A percentile compares a stretch with the other conserved stretches of the same genome.
Evolutionary conservation across 2,329 filamentous ascomycete genomes (phyloP).

Genomic region (Trichophyton rubrum): DNA sequence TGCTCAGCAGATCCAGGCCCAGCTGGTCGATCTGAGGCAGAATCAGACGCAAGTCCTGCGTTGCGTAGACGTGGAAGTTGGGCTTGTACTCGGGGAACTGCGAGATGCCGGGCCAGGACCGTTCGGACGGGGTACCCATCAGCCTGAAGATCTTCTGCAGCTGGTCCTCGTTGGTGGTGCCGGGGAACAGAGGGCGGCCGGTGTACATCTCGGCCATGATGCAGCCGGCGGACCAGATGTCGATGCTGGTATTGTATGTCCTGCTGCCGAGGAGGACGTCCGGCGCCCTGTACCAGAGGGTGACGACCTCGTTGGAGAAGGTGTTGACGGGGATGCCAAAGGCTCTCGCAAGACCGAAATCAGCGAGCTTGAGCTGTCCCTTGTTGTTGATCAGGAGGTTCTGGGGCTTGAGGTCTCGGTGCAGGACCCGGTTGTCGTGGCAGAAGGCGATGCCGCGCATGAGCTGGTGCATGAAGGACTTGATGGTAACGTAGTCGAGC

Average conservation of each 20-base stretch:
- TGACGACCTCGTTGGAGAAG: conserved; percentile 96
- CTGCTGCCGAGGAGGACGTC: conserved; percentile 87
- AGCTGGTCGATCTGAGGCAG: conserved; percentile 79
- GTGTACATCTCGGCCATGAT: conserved; percentile 99
- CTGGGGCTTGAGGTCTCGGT: conserved; percentile 91
- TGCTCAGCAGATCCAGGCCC: conserved; percentile 73
- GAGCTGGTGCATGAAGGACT: conserved; percentile 98
- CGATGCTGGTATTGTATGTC: conserved; percentile 99
- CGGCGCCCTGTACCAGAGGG: conserved; percentile 92
- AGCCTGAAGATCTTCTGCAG: conserved; percentile 93
- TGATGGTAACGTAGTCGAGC: conserved; percentile 80
- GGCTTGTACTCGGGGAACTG: conserved; percentile 96
- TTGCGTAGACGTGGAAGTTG: conserved; percentile 87
- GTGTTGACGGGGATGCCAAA: conserved; percentile 98
- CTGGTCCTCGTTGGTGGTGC: conserved; percentile 97
- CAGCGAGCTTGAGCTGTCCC: conserved; percentile 79
- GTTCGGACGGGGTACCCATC: conserved; percentile 94
- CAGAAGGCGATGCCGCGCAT: conserved; percentile 94
- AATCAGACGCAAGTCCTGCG: conserved; percentile 76
- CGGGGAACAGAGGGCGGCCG: conserved; percentile 85
- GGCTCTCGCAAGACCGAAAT: conserved; percentile 85
- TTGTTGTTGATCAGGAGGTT: conserved; percentile 92
- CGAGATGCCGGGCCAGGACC: conserved; percentile 88
- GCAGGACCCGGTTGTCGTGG: conserved; percentile 90
- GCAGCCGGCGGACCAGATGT: conserved; percentile 97